Evolutionary conservation across 2,329 filamentous ascomycete species (phyloP).

Genomic region (Diplodia scrobiculata): DNA sequence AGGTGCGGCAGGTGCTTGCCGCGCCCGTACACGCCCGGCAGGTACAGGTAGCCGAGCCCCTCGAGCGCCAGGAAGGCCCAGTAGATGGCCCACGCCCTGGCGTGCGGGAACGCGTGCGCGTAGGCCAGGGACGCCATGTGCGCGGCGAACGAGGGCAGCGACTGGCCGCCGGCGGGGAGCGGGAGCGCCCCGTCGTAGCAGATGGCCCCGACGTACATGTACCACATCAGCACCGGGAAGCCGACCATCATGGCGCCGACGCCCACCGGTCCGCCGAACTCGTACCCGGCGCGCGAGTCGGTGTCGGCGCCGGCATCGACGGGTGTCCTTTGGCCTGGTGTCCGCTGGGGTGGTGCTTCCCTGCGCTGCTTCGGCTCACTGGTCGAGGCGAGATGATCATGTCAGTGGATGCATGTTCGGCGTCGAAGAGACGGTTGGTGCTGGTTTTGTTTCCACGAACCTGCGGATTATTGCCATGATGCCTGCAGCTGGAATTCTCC

Average conservation of each 20-base stretch:
- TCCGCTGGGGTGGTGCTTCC: background rate
- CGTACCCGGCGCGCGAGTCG: slow-evolving; percentile 51
- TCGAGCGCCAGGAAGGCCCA: slow-evolving; percentile 91
- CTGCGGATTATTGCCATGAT: slow-evolving; percentile 1
- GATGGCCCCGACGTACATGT: slow-evolving; percentile 96
- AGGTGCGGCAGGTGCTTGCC: slow-evolving; percentile 85
- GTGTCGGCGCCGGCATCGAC: background rate
- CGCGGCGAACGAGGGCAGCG: slow-evolving; percentile 68
- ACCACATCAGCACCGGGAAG: slow-evolving; percentile 96
- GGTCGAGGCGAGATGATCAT: no score
- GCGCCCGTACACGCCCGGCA: slow-evolving; percentile 84
- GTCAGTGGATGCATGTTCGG: background rate
- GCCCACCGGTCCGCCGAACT: slow-evolving; percentile 85
- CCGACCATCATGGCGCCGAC: slow-evolving; percentile 85
- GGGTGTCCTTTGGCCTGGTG: background rate
- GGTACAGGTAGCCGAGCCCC: slow-evolving; percentile 75
- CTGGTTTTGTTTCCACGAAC: no score
- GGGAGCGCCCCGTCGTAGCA: slow-evolving; percentile 89
- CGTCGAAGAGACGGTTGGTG: no score
- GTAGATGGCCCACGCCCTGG: slow-evolving; percentile 87
- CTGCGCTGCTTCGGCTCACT: background rate
- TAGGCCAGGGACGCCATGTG: slow-evolving; percentile 74
- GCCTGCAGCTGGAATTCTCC: background rate
- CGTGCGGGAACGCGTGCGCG: slow-evolving; percentile 78
- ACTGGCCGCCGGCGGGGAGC: slow-evolving; percentile 64